phyloP scores from a whole-genome alignment of 176 grass and related monocot genomes.

The Aegilops longissima region DNA sequence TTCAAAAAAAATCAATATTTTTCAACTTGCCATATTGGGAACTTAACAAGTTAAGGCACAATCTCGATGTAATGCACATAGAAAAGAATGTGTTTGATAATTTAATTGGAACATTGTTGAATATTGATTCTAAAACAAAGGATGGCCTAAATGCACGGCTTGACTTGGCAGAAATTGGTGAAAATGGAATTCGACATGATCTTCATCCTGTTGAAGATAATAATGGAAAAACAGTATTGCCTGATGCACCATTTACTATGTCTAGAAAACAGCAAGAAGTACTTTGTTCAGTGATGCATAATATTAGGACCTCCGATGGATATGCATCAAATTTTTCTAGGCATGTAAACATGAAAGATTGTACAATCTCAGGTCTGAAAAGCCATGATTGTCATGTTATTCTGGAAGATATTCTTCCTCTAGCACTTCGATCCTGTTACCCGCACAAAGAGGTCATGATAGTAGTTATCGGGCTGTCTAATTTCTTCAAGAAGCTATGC shows the following conservation, averaged over 20 bases:
- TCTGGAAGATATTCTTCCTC: slow-evolving; percentile 22
- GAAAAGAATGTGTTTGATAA: no score
- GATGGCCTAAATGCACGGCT: not conserved
- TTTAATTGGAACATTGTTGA: not conserved
- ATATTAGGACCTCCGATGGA: not conserved
- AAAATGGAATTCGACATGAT: not conserved
- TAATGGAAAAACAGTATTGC: not conserved
- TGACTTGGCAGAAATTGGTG: not conserved
- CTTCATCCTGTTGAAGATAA: not conserved
- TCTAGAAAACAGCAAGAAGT: not conserved
- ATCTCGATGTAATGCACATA: no score
- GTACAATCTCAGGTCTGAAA: slow-evolving; percentile 9
- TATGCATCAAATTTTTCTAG: not conserved
- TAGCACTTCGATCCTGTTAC: slow-evolving; percentile 10
- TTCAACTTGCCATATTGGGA: no score
- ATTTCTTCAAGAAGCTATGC: no score
- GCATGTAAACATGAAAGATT: slow-evolving; percentile 21
- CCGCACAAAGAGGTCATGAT: not conserved
- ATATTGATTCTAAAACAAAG: not conserved
- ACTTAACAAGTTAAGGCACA: no score
- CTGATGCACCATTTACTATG: not conserved
- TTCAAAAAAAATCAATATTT: no score
- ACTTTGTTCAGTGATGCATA: not conserved
- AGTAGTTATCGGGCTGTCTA: no score
- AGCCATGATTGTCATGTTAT: slow-evolving; percentile 37